Evolutionary conservation across 2,329 filamentous ascomycete species (phyloP), one percentile per base, ranked within the genome.

Genomic region (Rutstroemia sydowiana): DNA sequence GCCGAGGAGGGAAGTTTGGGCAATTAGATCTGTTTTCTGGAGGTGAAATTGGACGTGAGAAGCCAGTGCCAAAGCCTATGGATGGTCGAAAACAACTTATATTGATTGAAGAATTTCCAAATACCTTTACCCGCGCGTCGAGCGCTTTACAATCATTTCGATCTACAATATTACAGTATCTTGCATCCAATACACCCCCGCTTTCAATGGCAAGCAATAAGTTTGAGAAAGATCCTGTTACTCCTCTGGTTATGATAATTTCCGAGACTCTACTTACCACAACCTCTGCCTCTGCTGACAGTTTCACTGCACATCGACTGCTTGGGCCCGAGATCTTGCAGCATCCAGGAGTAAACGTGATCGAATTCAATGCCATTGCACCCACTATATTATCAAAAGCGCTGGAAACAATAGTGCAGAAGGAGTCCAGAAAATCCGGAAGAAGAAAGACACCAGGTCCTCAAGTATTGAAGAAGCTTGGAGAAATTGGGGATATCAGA

Each of bases 321-420:
- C 79, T 98, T 3, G 93, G 95, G 0, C 85, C 90, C 0, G 87
- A 93, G 57, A 87, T 98, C 40, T 75, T 89, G 13, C 82, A 85
- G 39, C 90, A 97, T 68, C 84, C 88, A 0, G 84, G 84, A 13
- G 83, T 89, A 2, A 82, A 80, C 8, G 75, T 87, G 5, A 88
- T 98, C 57, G 91, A 95, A 58, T 98, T 97, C 71, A 98, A 98
- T 63, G 79, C 87, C 11, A 85, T 98, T 55, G 93, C 93, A 0
- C 84, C 89, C 0, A 93, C 92, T 0, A 79, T 92, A 39, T 78
- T 98, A 62, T 77, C 82, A 11, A 95, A 92, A 68, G 92, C 92
- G 1, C 72, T 98, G 4, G 87, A 93, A 51, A 68, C 87, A 2
- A 77, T 95, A 2, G 79, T 97, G 0, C 76, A 86, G 61, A 96